These are phyloP conservation scores for Apiospora pterosperma DNA, from an alignment of 2,329 filamentous ascomycete species.

Conservation along the genomic window DNA sequence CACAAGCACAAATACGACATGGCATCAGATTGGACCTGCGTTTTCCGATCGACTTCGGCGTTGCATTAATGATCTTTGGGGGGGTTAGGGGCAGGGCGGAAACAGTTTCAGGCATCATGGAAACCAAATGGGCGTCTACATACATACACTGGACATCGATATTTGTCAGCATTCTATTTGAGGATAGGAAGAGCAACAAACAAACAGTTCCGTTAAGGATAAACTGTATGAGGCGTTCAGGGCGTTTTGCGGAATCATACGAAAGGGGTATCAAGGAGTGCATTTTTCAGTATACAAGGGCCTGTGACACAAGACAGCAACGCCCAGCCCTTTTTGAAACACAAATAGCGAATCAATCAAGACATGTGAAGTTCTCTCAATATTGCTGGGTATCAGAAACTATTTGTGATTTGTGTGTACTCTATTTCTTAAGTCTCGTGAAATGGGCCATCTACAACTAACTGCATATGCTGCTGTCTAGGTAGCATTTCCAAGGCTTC, in stretches of 20 bases:
- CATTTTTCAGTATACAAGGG: neutral
- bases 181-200: neutral
- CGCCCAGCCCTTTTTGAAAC: neutral
- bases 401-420: neutral
- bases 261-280: neutral
- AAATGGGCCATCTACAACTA: neutral
- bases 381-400: neutral
- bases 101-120: neutral
- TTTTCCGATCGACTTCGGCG: conserved; percentile 1
- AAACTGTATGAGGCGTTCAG: neutral
- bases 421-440: neutral
- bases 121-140: neutral
- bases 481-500: neutral
- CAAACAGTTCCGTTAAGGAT: neutral
- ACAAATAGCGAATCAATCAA: neutral
- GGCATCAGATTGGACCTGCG: neutral
- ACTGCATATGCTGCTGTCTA: neutral
- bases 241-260: neutral
- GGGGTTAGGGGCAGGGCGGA: neutral
- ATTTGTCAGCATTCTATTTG: neutral
- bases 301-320: neutral
- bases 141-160: neutral
- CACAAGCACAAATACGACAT: neutral
- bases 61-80: neutral
- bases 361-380: neutral